phyloP scores from a whole-genome alignment of 2,329 filamentous ascomycete species.

The Aureobasidium sp. region DNA sequence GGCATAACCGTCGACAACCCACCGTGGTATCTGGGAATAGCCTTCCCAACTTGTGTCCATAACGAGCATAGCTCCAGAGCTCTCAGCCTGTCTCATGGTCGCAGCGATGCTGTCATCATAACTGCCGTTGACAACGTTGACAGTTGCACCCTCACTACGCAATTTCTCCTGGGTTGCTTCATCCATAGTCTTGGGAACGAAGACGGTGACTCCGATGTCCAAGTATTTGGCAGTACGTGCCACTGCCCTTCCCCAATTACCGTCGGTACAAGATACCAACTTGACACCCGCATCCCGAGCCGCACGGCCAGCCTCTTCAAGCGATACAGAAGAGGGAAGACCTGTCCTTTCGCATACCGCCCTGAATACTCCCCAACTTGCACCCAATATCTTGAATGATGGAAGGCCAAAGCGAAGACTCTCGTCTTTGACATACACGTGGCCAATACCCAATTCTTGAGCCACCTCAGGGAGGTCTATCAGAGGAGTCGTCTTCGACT shows the following conservation, averaged over 20 bases:
- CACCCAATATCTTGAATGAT: slow-evolving; percentile 74
- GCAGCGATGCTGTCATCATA: slow-evolving; percentile 58
- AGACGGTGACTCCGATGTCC: slow-evolving; percentile 49
- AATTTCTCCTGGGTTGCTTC: slow-evolving; percentile 49
- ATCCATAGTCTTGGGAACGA: slow-evolving; percentile 56
- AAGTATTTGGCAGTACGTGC: slow-evolving; percentile 60
- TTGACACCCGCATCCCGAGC: slow-evolving; percentile 28
- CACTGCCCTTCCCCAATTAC: slow-evolving; percentile 70
- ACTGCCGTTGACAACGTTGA: slow-evolving; percentile 47
- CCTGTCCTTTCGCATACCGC: slow-evolving; percentile 35
- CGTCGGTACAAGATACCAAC: slow-evolving; percentile 62
- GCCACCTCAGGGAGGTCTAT: slow-evolving; percentile 49
- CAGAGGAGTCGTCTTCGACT: slow-evolving; percentile 48
- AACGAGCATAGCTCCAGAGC: slow-evolving; percentile 47
- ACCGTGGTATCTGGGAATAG: slow-evolving; percentile 60
- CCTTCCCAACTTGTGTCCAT: slow-evolving; percentile 62
- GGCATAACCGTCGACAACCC: slow-evolving; percentile 71
- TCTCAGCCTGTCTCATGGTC: slow-evolving; percentile 41
- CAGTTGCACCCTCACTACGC: slow-evolving; percentile 53
- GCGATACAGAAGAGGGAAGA: background rate
- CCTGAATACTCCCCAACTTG: slow-evolving; percentile 63
- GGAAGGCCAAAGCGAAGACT: slow-evolving; percentile 60
- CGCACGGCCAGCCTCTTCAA: slow-evolving; percentile 4
- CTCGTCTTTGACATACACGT: slow-evolving; percentile 65
- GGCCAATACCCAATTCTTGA: slow-evolving; percentile 47